phyloP scores from a whole-genome alignment of 805 yeast genomes.

The Starmerella khaoyaiensis region DNA sequence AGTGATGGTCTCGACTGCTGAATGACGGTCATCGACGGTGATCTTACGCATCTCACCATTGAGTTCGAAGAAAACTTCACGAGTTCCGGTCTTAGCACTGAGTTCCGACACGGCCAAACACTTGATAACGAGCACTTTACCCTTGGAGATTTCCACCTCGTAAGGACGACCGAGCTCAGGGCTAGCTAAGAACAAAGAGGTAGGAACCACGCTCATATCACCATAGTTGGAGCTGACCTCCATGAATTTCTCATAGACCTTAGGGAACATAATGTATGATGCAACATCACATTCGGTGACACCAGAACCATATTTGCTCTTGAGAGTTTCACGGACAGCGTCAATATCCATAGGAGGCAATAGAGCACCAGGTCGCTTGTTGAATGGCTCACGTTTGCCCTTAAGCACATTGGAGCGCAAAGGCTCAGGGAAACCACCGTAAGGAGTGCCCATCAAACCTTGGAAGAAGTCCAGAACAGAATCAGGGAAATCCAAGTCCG shows the following conservation, averaged over 20 bases:
- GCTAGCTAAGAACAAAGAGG: slow-evolving; percentile 77
- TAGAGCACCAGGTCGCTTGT: slow-evolving; percentile 82
- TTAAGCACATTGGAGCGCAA: slow-evolving; percentile 79
- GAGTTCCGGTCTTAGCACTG: slow-evolving; percentile 68
- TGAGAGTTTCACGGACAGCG: slow-evolving; percentile 58
- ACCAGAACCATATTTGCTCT: slow-evolving; percentile 55
- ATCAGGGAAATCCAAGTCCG: slow-evolving; percentile 93
- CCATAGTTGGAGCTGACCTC: slow-evolving; percentile 66
- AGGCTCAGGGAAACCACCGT: slow-evolving; percentile 99
- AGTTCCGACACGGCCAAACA: slow-evolving; percentile 87
- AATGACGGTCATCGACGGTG: slow-evolving; percentile 74
- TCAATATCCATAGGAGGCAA: slow-evolving; percentile 73
- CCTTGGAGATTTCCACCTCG: slow-evolving; percentile 79
- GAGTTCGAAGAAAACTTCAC: slow-evolving; percentile 95
- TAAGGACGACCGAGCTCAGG: slow-evolving; percentile 82
- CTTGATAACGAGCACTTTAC: slow-evolving; percentile 84
- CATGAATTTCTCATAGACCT: slow-evolving; percentile 82
- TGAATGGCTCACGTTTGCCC: slow-evolving; percentile 85
- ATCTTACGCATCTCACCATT: slow-evolving; percentile 98
- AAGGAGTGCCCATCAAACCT: slow-evolving; percentile 98
- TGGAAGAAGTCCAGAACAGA: slow-evolving; percentile 97
- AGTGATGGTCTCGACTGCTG: slow-evolving; percentile 70
- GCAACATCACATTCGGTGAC: slow-evolving; percentile 84
- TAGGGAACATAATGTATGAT: slow-evolving; percentile 94
- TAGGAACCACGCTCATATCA: slow-evolving; percentile 88